Evolutionary conservation across 768 basidiomycete species (phyloP).

Genomic region (Clitopilus hobsonii): DNA sequence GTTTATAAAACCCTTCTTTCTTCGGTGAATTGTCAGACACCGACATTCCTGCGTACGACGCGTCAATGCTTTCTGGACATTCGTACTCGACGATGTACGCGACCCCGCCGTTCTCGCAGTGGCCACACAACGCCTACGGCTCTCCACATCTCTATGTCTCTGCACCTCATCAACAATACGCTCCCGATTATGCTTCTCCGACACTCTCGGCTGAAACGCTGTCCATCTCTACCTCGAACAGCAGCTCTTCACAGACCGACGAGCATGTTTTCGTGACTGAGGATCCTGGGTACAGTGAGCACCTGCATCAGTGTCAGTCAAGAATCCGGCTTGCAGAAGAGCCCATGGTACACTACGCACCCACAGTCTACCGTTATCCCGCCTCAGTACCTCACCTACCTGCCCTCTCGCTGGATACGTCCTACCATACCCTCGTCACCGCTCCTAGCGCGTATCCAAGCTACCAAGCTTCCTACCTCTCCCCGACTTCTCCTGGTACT

Average conservation of each 20-base stretch:
- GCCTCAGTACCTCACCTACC: slow-evolving; percentile 13
- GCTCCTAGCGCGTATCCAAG: slow-evolving; percentile 7
- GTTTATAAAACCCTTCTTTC: neutral
- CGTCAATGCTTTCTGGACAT: neutral
- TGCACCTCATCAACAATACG: slow-evolving; percentile 2
- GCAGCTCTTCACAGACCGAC: slow-evolving; percentile 17
- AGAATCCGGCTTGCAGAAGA: slow-evolving; percentile 29
- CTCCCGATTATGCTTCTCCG: slow-evolving; percentile 9
- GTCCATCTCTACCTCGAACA: slow-evolving; percentile 14
- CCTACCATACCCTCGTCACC: slow-evolving; percentile 8
- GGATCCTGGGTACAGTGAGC: slow-evolving; percentile 36
- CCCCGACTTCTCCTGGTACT: slow-evolving; percentile 5
- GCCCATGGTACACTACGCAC: slow-evolving; percentile 24
- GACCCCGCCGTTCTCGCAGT: slow-evolving; percentile 6
- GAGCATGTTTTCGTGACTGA: slow-evolving; percentile 30
- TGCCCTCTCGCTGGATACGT: slow-evolving; percentile 14
- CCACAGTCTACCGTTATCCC: slow-evolving; percentile 20
- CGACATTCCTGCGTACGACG: neutral
- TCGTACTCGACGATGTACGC: neutral
- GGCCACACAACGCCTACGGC: slow-evolving; percentile 4
- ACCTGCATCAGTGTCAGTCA: slow-evolving; percentile 35
- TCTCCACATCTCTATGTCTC: neutral
- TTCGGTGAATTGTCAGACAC: neutral
- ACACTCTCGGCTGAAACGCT: slow-evolving; percentile 8
- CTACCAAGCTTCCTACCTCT: slow-evolving; percentile 4